Evolutionary conservation across 306 rosid genomes (phyloP).

Genomic region (Vigna reflexopilosa): DNA sequence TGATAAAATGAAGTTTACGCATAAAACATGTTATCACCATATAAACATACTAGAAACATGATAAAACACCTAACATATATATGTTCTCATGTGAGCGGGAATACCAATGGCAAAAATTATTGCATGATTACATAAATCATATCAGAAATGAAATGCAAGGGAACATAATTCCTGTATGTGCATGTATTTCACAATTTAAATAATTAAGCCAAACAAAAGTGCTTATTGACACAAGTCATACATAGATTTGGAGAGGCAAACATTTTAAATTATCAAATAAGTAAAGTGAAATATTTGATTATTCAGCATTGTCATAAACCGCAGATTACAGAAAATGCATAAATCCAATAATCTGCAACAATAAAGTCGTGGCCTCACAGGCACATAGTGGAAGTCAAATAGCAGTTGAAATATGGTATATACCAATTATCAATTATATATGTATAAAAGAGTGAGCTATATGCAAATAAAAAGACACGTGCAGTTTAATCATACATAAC

Average conservation of each 20-base stretch:
- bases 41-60: conserved; percentile 15
- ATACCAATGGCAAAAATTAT: not conserved
- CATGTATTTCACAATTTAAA: conserved; percentile 16
- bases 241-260: conserved; percentile 10
- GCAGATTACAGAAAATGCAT: not conserved
- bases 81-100: not conserved
- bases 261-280: conserved; percentile 4
- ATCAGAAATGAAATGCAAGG: not conserved
- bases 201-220: not conserved
- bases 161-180: conserved; percentile 10
- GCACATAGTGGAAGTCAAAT: not conserved
- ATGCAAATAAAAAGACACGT: not conserved
- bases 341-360: not conserved
- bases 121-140: conserved; percentile 28
- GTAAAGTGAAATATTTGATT: conserved; percentile 19
- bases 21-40: not conserved
- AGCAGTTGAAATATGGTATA: not conserved
- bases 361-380: not conserved
- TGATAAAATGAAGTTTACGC: not conserved
- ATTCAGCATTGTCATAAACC: not conserved
- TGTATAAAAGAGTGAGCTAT: not conserved
- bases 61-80: not conserved
- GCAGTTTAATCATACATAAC: not conserved
- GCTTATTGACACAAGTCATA: conserved; percentile 19
- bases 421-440: too few relatives aligned